Evolutionary conservation across 1,284 basidiomycete species (phyloP), one percentile per base, ranked within the genome.

Genomic region (Tilletia caries): DNA sequence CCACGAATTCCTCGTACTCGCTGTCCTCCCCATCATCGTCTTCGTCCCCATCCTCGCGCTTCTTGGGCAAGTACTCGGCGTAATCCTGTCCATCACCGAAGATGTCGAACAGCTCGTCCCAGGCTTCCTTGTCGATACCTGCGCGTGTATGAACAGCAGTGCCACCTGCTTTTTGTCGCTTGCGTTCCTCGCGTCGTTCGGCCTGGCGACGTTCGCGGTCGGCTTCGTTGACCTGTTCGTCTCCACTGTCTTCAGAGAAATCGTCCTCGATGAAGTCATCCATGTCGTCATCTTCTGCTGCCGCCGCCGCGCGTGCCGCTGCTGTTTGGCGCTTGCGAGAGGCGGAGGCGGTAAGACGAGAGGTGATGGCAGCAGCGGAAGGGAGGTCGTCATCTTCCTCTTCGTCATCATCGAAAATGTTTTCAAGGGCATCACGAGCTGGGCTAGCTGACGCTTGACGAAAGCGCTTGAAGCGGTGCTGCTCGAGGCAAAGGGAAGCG

Each of bases 81-180:
- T 95, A 99, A 76, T 98, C 95, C 78, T 92, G 90, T 23, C 96
- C 96, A 76, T 96, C 92, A 44, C 96, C 96, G 80, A 98, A 98
- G 12, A 98, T 93, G 73, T 95, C 95, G 73, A 92, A 91, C 64
- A 98, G 92, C 85, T 98, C 96, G 71, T 93, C 91, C 93, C 94
- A 97, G 41, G 94, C 92, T 80, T 95, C 97, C 73, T 18, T 73
- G 71, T 73, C 68, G 70, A 78, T 69, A 44, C 67, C 67, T 71
- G 75, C 80, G 69, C 76, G 76, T 76, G 65, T 69, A 41, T 71
- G 64, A 64, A 69, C 67, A 20, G 58, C 58, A 10, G 81, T 76
- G 62, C 91, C 89, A 79, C 94, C 67, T 66, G 72, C 74, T 65
- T 79, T 68, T 48, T 69, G 34, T 23, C 62, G 64, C 73, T 75